Percentiles rank a stretch among this genome's conserved stretches.
These are phyloP conservation scores for Echinosophora koreensis DNA, from an alignment of 306 rosid genomes.

Conservation along the genomic window DNA sequence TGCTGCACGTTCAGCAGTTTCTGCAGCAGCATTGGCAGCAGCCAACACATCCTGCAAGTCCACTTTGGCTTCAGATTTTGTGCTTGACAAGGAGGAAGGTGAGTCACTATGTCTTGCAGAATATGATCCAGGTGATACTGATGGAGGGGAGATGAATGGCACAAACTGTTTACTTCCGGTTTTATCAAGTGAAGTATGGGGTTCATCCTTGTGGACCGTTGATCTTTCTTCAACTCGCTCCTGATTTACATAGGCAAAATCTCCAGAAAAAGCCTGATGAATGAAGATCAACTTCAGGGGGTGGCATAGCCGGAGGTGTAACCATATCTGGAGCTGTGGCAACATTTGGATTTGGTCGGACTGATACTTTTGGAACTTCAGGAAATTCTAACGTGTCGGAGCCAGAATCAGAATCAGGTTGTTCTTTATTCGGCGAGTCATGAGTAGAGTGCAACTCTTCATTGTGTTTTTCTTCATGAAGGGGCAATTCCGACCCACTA, in stretches of 20 bases:
- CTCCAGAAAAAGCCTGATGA: conserved; percentile 51
- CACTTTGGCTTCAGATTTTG: conserved; percentile 57
- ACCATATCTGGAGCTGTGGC: conserved; percentile 63
- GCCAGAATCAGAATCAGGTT: conserved; percentile 75
- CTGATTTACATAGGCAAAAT: conserved; percentile 42
- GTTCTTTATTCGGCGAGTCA: conserved; percentile 56
- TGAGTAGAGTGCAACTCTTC: conserved; percentile 51
- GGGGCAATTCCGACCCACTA: conserved; percentile 69
- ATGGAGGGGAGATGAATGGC: conserved; percentile 84
- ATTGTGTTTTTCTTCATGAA: conserved; percentile 74
- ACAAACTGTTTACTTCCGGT: conserved; percentile 70
- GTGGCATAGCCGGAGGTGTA: conserved; percentile 51
- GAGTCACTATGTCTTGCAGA: conserved; percentile 53
- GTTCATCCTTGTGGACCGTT: conserved; percentile 52
- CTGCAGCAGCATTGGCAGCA: conserved; percentile 97
- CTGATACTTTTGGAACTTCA: conserved; percentile 72
- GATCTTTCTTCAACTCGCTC: conserved; percentile 52
- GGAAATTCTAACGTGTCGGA: conserved; percentile 79
- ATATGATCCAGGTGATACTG: conserved; percentile 60
- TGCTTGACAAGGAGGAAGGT: conserved; percentile 55
- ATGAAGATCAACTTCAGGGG: conserved; percentile 51
- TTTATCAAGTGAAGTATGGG: conserved; percentile 60
- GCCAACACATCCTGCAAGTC: conserved; percentile 89
- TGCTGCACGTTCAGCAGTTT: conserved; percentile 90
- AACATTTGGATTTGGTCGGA: conserved; percentile 54